Evolutionary conservation across 2,329 filamentous ascomycete species (phyloP), one percentile per base, ranked within the genome.

Genomic region (Trichoderma citrinoviride): DNA sequence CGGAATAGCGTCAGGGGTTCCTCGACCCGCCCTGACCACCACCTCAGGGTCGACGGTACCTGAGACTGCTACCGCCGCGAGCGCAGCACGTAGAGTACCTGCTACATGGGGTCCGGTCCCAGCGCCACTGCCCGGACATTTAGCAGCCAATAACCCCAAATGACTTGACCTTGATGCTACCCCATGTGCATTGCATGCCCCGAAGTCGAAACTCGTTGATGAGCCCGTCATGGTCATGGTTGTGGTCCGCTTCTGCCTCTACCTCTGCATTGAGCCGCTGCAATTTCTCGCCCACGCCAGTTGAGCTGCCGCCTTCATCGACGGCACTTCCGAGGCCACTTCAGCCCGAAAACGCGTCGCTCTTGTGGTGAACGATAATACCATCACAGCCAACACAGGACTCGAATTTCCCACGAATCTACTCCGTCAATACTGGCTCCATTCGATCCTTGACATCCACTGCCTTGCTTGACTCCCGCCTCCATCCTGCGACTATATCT

Each of bases 181-280:
- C 58, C 58, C 58, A 61, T 61, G 21, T 44, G 58, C 58, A 52
- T 61, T 37, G 41, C 58, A 54, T 25, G 25, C 58, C 49, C 58
- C 53, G 25, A 33, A 62, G n/a, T 40, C 57, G 23, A 62, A 54
- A 62, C 58, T 62, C 49, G 58, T n/a, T 19, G 33, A 53, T 54
- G 58, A 62, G 58, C 58, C 58, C 49, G 58, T 53, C 25, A 25
- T 37, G 33, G 33, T 19, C 41, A 44, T 44, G 47, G 21, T 50
- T 21, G 8, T 6, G 14, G 47, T 15, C 14, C 29, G 29, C 33
- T 12, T 37, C 33, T 37, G 27, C 3, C 27, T 29, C 27, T 29
- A 7, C 4, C 15, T 49, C 33, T 55, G 53, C 53, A 27, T 56
- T 37, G 17, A 52, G 33, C 25, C 40, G 58, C 37, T 37, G 58